Conservation (phyloP, 805 yeast species). For the Wickerhamiella vanderwaltii region DNA sequence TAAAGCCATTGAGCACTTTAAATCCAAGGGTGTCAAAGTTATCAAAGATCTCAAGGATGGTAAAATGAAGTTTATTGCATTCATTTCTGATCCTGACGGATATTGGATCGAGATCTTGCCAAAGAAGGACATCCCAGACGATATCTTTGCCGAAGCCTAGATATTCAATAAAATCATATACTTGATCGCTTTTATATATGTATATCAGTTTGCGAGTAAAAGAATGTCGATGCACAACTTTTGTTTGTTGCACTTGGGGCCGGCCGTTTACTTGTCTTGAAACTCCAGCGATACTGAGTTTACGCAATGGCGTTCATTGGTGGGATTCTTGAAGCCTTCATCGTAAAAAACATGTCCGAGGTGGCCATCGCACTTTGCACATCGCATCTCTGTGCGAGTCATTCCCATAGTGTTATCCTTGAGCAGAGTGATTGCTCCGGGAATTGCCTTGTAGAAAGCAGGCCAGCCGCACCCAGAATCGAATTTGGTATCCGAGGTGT, state of each 20-base stretch:
- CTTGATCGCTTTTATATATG: too few relatives aligned
- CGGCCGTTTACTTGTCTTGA: conserved; percentile 15
- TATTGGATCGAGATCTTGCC: conserved; percentile 69
- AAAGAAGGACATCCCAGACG: conserved; percentile 25
- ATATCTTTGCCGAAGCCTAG: conserved; percentile 11
- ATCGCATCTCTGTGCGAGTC: conserved; percentile 79
- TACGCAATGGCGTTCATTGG: conserved; percentile 90
- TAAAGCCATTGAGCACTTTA: conserved; percentile 40
- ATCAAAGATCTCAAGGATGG: conserved; percentile 34
- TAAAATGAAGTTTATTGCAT: conserved; percentile 54
- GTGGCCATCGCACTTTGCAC: conserved; percentile 84
- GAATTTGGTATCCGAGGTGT: conserved; percentile 69
- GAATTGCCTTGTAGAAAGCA: conserved; percentile 80
- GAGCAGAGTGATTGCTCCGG: conserved; percentile 55
- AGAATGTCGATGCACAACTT: background rate
- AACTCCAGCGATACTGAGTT: conserved; percentile 75
- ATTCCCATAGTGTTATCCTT: conserved; percentile 60
- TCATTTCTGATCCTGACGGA: conserved; percentile 81
- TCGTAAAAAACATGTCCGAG: conserved; percentile 91
- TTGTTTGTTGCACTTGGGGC: background rate
- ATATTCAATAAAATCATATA: too few relatives aligned
- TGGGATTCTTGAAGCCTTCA: conserved; percentile 82
- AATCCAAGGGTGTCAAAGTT: conserved; percentile 37
- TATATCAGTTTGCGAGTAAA: too few relatives aligned
- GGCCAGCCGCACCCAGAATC: conserved; percentile 98